These are phyloP conservation scores for Fusarium verticillioides DNA, from an alignment of 2,329 filamentous ascomycete species.

Conservation along the genomic window DNA sequence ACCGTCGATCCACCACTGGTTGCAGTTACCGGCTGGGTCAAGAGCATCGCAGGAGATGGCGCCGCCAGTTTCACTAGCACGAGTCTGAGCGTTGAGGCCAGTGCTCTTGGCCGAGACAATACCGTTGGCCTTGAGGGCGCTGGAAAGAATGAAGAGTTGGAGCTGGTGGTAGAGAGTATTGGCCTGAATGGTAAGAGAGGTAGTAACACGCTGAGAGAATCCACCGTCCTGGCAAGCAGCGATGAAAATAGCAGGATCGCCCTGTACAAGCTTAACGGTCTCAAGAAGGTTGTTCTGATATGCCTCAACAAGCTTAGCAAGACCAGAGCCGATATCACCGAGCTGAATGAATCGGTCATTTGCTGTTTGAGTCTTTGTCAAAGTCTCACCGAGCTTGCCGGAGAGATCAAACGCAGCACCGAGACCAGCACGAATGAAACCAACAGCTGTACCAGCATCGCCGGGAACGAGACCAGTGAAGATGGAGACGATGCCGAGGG, in stretches of 20 bases:
- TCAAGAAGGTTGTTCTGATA: slow-evolving; percentile 21
- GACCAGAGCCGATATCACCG: neutral
- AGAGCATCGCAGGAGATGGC: slow-evolving; percentile 1
- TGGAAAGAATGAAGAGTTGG: slow-evolving; percentile 13
- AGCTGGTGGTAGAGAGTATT: slow-evolving; percentile 15
- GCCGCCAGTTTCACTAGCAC: neutral
- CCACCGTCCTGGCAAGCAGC: slow-evolving; percentile 12
- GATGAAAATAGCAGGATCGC: neutral
- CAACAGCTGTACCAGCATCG: neutral
- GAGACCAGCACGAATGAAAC: slow-evolving; percentile 5
- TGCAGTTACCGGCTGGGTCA: neutral
- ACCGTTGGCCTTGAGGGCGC: slow-evolving; percentile 11
- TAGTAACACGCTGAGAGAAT: slow-evolving; percentile 23
- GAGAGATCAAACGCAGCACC: neutral
- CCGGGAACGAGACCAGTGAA: slow-evolving; percentile 12
- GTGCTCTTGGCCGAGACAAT: slow-evolving; percentile 12
- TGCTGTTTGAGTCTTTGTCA: slow-evolving; percentile 2
- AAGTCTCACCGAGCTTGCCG: slow-evolving; percentile 10
- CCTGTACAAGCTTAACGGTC: slow-evolving; percentile 20
- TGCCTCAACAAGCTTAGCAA: slow-evolving; percentile 9
- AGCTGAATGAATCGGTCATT: slow-evolving; percentile 11
- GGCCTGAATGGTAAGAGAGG: slow-evolving; percentile 20
- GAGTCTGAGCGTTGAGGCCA: neutral
- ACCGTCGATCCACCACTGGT: slow-evolving; percentile 13
- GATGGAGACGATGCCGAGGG: neutral